Evolutionary conservation across 441 rosid genomes (phyloP), one percentile per base, ranked within the genome.

Genomic region (Erodium texanum): DNA sequence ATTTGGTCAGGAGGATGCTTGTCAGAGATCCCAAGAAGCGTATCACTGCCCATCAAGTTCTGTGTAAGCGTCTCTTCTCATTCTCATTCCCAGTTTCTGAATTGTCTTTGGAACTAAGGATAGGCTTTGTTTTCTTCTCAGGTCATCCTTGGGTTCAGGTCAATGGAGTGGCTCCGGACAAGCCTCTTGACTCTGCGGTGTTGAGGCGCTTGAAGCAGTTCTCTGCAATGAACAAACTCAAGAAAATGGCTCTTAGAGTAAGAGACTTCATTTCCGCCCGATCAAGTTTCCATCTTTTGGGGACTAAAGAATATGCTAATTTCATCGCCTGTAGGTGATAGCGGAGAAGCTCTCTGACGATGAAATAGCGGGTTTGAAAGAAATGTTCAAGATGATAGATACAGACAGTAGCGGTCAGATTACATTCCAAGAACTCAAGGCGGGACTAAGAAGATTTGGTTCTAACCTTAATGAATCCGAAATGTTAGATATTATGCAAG

Each of bases 361-460:
- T 67, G 97, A 93, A 75, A 91, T 93, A 64, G 97, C 93, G 9
- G 96, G 99, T 45, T 71, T 93, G 61, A 93, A 82, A 70, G 87
- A 93, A 86, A 91, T 91, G 96, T 91, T 93, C 82, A 93, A 87
- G 84, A 93, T 89, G 97, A 93, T 93, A 72, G 97, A 93, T 70
- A 56, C 91, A 68, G 98, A 90, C 75, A 80, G 77, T 38, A 94
- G 99, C 29, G 97, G 99, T 62, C 83, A 89, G 10, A 91, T 93
- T 29, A 86, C 97, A 64, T 86, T 91, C 3, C 92, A 91, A 70
- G 99, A 93, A 82, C 84, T 93, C 63, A 93, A 87, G 76, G 84
- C 64, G 2, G 97, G 96, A 45, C 78, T 93, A 74, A 92, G 84
- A 74, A 89, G 82, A 82, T 95, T 84, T 34, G 97, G 96, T 11